Evolutionary conservation across 306 rosid species (phyloP).

Genomic region (Rosa lucieae): DNA sequence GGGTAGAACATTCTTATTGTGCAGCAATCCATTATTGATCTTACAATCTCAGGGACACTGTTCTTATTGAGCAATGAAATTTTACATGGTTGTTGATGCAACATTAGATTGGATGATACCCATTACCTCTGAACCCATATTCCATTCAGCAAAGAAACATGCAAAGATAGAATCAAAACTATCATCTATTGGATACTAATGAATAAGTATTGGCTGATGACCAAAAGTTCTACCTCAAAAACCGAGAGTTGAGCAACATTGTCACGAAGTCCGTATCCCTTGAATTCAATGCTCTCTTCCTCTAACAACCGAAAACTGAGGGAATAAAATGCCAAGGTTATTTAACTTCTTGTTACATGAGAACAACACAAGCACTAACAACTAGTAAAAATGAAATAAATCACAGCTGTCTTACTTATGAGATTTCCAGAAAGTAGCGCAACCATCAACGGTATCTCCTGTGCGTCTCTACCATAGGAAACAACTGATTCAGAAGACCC

Average conservation of each 20-base stretch:
- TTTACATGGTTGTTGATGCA: not conserved
- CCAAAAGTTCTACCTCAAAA: constrained; percentile 62
- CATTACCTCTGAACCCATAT: not conserved
- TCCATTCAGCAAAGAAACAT: not conserved
- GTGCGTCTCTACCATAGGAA: constrained; percentile 73
- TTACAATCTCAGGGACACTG: not conserved
- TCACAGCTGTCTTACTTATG: constrained; percentile 47
- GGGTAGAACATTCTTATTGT: not conserved
- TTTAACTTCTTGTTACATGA: constrained; percentile 19
- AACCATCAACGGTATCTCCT: constrained; percentile 71
- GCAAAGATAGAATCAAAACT: not conserved
- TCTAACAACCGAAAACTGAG: constrained; percentile 65
- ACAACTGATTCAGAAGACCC: constrained; percentile 11
- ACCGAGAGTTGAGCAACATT: constrained; percentile 86
- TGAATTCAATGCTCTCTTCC: constrained; percentile 67
- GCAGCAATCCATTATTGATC: not conserved
- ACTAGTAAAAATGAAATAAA: constrained; percentile 10
- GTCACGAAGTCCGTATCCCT: constrained; percentile 72
- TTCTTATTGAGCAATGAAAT: not conserved
- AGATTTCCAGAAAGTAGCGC: constrained; percentile 87
- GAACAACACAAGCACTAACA: not conserved
- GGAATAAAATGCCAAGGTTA: constrained; percentile 18
- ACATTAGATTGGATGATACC: not conserved
- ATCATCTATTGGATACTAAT: not conserved
- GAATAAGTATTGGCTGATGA: constrained; percentile 20